Evolutionary conservation across 257 asterid species (phyloP), one percentile per base, ranked within the genome.

Genomic region (Solanum pennellii): DNA sequence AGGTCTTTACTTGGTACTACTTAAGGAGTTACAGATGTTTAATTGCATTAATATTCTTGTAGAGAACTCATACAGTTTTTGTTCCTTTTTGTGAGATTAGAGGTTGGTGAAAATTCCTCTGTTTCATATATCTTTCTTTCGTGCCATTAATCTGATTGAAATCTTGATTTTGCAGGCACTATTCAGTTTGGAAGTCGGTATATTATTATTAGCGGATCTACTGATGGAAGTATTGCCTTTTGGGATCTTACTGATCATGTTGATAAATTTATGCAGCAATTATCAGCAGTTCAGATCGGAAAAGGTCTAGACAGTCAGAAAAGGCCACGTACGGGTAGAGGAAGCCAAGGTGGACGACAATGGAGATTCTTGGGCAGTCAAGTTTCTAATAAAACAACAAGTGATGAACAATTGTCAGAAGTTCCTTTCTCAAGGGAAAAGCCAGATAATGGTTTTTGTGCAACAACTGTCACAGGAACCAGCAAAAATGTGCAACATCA

Each of bases 311-410:
- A 93, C 84, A 86, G 89, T 91, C 98, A 95, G 91, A 96, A 91
- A 89, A 93, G 98, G 73, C 99, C 99, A 35, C 97, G 92, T 59
- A 95, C 99, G 31, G 99, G 99, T 76, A 93, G 99, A 91, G 99
- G 99, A 88, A 97, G 99, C 91, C 99, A 95, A 92, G 99, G 99
- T 86, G 99, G 99, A 83, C 91, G 99, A 85, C 37, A 92, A 94
- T 88, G 99, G 98, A 93, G 94, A 86, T 90, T 93, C 83, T 86
- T 92, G 71, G 94, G 89, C 82, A 84, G 86, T 83, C 90, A 89
- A 85, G 88, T 87, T 47, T 86, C 91, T 83, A 92, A 92, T 89
- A 91, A 89, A 88, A 93, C 89, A 86, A 86, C 89, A 14, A 87
- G 87, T 44, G 82, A 83, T 59, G 86, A 49, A 82, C 74, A 25